phyloP scores from a whole-genome alignment of 257 asterid species.

The Misopates orontium region DNA sequence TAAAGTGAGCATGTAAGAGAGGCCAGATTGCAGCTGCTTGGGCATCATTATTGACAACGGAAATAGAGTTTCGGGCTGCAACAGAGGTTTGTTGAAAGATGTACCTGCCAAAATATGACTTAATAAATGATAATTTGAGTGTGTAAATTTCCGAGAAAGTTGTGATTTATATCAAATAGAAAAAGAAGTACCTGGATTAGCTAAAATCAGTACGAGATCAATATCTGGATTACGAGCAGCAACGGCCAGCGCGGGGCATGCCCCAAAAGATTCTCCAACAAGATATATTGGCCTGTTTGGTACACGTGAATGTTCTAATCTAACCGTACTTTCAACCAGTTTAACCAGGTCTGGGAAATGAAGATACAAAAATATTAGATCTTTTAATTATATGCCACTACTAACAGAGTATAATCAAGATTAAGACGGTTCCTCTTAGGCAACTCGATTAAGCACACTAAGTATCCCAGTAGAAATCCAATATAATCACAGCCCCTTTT shows the following conservation, averaged over 20 bases:
- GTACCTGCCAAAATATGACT: conserved; percentile 51
- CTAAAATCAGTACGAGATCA: conserved; percentile 66
- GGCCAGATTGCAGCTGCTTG: conserved; percentile 43
- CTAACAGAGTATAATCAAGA: no score
- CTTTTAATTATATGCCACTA: not conserved
- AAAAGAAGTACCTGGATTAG: conserved; percentile 67
- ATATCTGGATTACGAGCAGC: conserved; percentile 77
- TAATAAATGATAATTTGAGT: no score
- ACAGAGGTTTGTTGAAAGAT: conserved; percentile 47
- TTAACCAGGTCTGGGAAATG: conserved; percentile 57
- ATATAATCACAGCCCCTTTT: no score
- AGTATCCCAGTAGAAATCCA: no score
- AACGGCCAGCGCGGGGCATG: conserved; percentile 75
- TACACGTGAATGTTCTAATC: conserved; percentile 42
- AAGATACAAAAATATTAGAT: not conserved
- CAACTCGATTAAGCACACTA: no score
- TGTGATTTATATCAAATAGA: not conserved
- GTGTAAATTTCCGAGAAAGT: no score
- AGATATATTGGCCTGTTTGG: conserved; percentile 75
- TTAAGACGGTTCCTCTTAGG: no score
- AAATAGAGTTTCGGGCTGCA: conserved; percentile 42
- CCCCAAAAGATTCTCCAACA: conserved; percentile 81
- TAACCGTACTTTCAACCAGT: conserved; percentile 63
- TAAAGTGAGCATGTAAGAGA: conserved; percentile 50
- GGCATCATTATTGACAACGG: no score